Percentiles rank a stretch among this genome's conserved stretches.
Evolutionary conservation across 257 asterid genomes (phyloP).

Genomic region (Penstemon barbatus): DNA sequence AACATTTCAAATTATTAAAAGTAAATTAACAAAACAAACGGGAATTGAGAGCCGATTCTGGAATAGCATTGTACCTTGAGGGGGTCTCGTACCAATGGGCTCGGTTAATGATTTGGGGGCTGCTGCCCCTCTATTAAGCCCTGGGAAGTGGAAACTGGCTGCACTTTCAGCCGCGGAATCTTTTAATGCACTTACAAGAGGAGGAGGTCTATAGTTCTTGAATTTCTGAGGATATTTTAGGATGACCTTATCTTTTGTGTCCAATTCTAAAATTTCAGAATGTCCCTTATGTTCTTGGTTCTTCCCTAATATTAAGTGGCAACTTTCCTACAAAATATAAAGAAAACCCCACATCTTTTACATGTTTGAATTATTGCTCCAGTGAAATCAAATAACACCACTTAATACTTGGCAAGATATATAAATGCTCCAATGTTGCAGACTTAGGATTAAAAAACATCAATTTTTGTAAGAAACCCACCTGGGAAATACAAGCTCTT

Average conservation of each 20-base stretch:
- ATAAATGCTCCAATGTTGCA: neutral
- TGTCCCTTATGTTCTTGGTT: conserved; percentile 27
- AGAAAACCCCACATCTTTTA: neutral
- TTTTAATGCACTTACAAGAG: conserved; percentile 67
- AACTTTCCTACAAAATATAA: conserved; percentile 28
- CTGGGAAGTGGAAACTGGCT: conserved; percentile 84
- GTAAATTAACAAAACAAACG: no score
- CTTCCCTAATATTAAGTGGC: conserved; percentile 23
- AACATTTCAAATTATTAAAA: no score
- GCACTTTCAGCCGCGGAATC: conserved; percentile 63
- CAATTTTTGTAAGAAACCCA: conserved; percentile 26
- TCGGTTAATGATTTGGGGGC: conserved; percentile 64
- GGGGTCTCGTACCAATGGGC: conserved; percentile 59
- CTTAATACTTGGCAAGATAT: neutral
- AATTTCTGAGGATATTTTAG: conserved; percentile 18
- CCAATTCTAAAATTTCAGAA: neutral
- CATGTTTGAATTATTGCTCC: neutral
- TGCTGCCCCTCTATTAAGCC: conserved; percentile 82
- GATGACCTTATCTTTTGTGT: neutral
- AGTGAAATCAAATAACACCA: neutral
- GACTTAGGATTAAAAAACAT: neutral
- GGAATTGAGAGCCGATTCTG: no score
- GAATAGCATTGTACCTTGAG: no score
- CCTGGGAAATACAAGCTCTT: conserved; percentile 50
- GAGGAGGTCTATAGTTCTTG: conserved; percentile 41